Evolutionary conservation across 2,329 filamentous ascomycete species (phyloP).

Genomic region (Colletotrichum sp.): DNA sequence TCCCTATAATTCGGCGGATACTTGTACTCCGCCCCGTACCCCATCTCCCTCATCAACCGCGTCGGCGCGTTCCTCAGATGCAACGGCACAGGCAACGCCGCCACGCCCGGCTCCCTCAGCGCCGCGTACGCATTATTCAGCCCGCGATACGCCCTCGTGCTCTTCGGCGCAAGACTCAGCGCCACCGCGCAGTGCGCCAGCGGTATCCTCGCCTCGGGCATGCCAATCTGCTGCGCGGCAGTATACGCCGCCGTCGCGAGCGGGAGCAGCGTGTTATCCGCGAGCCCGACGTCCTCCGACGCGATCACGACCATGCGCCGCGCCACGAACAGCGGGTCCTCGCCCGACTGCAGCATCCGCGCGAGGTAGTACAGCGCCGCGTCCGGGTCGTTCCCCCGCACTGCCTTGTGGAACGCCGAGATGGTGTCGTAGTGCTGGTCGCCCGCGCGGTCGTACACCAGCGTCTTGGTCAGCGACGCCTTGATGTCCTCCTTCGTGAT

Average conservation of each 20-base stretch:
- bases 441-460: conserved; percentile 93
- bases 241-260: conserved; percentile 87
- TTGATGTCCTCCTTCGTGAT: conserved; percentile 82
- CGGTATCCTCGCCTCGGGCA: conserved; percentile 93
- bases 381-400: conserved; percentile 85
- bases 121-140: conserved; percentile 82
- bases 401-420: conserved; percentile 94
- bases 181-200: conserved; percentile 88
- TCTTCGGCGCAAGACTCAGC: conserved; percentile 81
- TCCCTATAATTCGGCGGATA: conserved; percentile 92
- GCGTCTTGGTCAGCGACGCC: conserved; percentile 82
- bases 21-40: conserved; percentile 91
- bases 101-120: conserved; percentile 82
- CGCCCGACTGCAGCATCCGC: conserved; percentile 93
- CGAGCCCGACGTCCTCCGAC: conserved; percentile 90
- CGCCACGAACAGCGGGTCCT: conserved; percentile 92
- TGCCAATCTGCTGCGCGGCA: conserved; percentile 89
- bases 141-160: conserved; percentile 80
- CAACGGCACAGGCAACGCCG: conserved; percentile 80
- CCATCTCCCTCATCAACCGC: conserved; percentile 88
- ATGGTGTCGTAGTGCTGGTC: conserved; percentile 99
- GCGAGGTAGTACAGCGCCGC: conserved; percentile 93
- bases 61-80: conserved; percentile 94
- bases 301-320: conserved; percentile 94
- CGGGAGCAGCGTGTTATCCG: conserved; percentile 82